Percentiles rank a stretch among this genome's conserved stretches.
Conservation (phyloP, 2,329 filamentous ascomycete genomes). For the Emmonsiellopsis sp. region DNA sequence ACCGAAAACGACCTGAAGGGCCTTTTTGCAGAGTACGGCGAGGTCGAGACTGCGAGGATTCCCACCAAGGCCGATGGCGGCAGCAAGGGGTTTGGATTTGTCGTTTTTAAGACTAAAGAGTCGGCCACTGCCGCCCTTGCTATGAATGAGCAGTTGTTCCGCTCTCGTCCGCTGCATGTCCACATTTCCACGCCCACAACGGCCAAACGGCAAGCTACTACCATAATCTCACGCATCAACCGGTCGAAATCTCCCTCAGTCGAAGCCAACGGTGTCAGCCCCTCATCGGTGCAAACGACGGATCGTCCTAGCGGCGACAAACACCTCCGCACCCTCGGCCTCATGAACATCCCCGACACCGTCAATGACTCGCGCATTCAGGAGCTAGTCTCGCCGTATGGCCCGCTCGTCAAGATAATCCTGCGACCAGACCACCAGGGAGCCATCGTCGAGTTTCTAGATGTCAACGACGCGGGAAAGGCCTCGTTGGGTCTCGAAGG, state of each 20-base stretch:
- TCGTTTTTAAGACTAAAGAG: constrained; percentile 65
- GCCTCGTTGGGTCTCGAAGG: constrained; percentile 39
- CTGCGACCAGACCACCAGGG: constrained; percentile 75
- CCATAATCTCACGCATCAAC: constrained; percentile 34
- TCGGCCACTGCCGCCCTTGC: constrained; percentile 57
- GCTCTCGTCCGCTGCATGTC: constrained; percentile 58
- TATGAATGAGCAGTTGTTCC: constrained; percentile 63
- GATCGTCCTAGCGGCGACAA: constrained; percentile 35
- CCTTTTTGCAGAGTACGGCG: constrained; percentile 67
- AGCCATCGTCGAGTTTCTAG: constrained; percentile 73
- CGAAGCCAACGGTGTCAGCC: constrained; percentile 22
- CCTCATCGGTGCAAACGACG: constrained; percentile 20
- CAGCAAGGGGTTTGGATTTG: constrained; percentile 69
- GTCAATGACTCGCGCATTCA: constrained; percentile 80
- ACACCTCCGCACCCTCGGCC: constrained; percentile 62
- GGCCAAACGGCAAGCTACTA: constrained; percentile 35
- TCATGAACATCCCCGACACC: constrained; percentile 84
- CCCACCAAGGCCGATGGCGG: constrained; percentile 58
- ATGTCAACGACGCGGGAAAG: constrained; percentile 61
- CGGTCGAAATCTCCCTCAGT: constrained; percentile 21
- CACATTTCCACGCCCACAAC: constrained; percentile 41
- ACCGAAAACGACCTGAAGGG: constrained; percentile 61
- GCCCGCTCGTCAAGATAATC: constrained; percentile 63
- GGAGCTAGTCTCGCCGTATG: constrained; percentile 61
- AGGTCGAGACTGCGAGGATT: constrained; percentile 62